Evolutionary conservation across 169 alveolate species (phyloP).

Genomic region (Babesia microti): DNA sequence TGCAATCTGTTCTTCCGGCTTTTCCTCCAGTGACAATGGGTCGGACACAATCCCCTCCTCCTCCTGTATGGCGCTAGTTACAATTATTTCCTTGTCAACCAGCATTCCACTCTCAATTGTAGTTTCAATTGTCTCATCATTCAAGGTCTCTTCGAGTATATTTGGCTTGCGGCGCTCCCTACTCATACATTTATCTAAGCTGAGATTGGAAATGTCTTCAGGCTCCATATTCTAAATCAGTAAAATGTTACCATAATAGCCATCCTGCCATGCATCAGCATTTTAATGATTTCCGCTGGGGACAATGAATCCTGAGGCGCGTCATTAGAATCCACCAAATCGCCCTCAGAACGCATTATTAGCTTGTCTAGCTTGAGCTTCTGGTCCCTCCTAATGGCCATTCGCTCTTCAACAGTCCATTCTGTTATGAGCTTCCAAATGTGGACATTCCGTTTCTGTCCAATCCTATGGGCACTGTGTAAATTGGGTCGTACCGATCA

Average conservation of each 20-base stretch:
- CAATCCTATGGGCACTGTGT: constrained; percentile 94
- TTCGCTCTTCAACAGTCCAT: constrained; percentile 97
- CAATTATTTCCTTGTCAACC: constrained; percentile 39
- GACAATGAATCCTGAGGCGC: constrained; percentile 39
- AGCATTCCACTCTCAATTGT: constrained; percentile 28
- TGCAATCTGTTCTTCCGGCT: neutral
- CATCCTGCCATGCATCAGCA: constrained; percentile 70
- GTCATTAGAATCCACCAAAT: constrained; percentile 22
- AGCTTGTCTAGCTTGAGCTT: constrained; percentile 73
- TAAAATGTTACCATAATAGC: constrained; percentile 64
- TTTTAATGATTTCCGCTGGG: constrained; percentile 65
- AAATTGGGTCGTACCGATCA: constrained; percentile 56
- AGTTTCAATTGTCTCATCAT: constrained; percentile 40
- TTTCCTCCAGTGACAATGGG: neutral
- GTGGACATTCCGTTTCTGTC: constrained; percentile 93
- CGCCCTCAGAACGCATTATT: constrained; percentile 61
- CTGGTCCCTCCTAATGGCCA: constrained; percentile 91
- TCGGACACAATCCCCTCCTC: constrained; percentile 15
- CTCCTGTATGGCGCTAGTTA: constrained; percentile 42
- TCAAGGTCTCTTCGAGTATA: constrained; percentile 37
- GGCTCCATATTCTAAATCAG: constrained; percentile 16
- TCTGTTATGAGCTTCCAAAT: constrained; percentile 91
- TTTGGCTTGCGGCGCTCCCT: constrained; percentile 47
- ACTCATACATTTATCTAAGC: constrained; percentile 21
- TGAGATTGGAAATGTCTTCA: constrained; percentile 14